These are phyloP conservation scores for Aspergillus pseudoterreus DNA, from an alignment of 2,329 filamentous ascomycete species.

Conservation along the genomic window DNA sequence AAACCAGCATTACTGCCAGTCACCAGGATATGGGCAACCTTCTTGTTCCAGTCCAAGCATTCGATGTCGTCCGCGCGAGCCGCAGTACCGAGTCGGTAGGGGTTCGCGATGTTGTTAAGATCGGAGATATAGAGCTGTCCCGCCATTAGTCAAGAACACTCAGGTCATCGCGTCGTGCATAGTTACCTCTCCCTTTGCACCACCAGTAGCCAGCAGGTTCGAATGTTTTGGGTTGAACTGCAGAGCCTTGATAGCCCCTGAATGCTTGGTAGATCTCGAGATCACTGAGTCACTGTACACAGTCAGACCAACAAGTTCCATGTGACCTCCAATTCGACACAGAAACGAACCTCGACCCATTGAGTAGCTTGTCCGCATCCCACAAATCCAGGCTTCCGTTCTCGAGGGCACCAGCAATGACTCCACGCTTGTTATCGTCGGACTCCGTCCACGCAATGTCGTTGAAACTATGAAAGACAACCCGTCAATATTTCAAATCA, in stretches of 20 bases:
- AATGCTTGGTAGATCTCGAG: slow-evolving; percentile 84
- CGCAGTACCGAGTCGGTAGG: slow-evolving; percentile 80
- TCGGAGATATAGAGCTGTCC: slow-evolving; percentile 81
- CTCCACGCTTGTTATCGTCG: slow-evolving; percentile 73
- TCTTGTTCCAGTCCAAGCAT: slow-evolving; percentile 97
- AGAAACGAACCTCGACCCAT: slow-evolving; percentile 47
- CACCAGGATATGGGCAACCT: slow-evolving; percentile 92
- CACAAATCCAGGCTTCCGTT: slow-evolving; percentile 91
- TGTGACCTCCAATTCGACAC: background rate
- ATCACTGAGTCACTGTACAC: slow-evolving; percentile 66
- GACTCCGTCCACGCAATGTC: slow-evolving; percentile 92
- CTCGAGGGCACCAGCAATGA: slow-evolving; percentile 93
- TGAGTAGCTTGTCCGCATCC: slow-evolving; percentile 72
- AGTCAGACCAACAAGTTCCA: slow-evolving; percentile 15
- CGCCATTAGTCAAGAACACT: slow-evolving; percentile 5
- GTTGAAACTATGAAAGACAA: slow-evolving; percentile 68
- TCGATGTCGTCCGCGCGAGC: slow-evolving; percentile 93
- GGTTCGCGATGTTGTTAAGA: slow-evolving; percentile 80
- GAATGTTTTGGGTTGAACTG: slow-evolving; percentile 95
- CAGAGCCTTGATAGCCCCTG: slow-evolving; percentile 84
- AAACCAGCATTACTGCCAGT: slow-evolving; percentile 92
- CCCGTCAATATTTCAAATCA: slow-evolving; percentile 17
- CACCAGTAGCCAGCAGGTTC: slow-evolving; percentile 87
- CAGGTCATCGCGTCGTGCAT: background rate
- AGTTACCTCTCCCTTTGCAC: slow-evolving; percentile 76